Conservation (phyloP, 2,329 filamentous ascomycete genomes). For the Plenodomus tracheiphilus region DNA sequence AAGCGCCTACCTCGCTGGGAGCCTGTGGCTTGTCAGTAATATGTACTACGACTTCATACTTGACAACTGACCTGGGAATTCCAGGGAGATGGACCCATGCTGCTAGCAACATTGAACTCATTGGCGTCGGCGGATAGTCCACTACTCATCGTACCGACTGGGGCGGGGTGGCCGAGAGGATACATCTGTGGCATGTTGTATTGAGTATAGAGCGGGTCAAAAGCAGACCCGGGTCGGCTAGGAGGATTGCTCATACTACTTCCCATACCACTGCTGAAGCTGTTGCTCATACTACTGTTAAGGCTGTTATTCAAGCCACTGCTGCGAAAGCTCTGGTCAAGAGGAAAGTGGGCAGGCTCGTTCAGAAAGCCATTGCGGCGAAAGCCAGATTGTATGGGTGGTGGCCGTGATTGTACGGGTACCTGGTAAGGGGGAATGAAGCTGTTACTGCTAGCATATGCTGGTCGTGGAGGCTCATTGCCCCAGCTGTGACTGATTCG, state of each 20-base stretch:
- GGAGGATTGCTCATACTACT: constrained; percentile 34
- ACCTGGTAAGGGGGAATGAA: constrained; percentile 28
- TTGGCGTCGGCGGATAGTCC: constrained; percentile 52
- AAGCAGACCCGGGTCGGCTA: constrained; percentile 43
- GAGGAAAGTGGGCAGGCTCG: constrained; percentile 43
- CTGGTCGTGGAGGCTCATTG: constrained; percentile 25
- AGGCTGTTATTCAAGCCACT: constrained; percentile 18
- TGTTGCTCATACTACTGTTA: constrained; percentile 8
- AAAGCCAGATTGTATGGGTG: constrained; percentile 24
- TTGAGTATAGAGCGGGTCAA: constrained; percentile 40
- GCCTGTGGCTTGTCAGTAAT: constrained; percentile 19
- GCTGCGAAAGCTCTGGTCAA: constrained; percentile 38
- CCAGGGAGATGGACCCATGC: constrained; percentile 45
- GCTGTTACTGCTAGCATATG: constrained; percentile 28
- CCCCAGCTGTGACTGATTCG: constrained; percentile 46
- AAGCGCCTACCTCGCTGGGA: constrained; percentile 25
- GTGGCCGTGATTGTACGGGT: constrained; percentile 17
- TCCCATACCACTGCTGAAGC: constrained; percentile 1
- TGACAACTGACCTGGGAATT: constrained; percentile 36
- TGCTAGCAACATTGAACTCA: constrained; percentile 46
- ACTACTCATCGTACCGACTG: constrained; percentile 44
- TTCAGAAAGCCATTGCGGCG: constrained; percentile 41
- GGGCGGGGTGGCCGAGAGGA: constrained; percentile 33
- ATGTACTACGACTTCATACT: too few relatives aligned
- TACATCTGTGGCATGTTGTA: constrained; percentile 37